Evolutionary conservation across 2,329 filamentous ascomycete species (phyloP).

Genomic region (Paraphoma sp.): DNA sequence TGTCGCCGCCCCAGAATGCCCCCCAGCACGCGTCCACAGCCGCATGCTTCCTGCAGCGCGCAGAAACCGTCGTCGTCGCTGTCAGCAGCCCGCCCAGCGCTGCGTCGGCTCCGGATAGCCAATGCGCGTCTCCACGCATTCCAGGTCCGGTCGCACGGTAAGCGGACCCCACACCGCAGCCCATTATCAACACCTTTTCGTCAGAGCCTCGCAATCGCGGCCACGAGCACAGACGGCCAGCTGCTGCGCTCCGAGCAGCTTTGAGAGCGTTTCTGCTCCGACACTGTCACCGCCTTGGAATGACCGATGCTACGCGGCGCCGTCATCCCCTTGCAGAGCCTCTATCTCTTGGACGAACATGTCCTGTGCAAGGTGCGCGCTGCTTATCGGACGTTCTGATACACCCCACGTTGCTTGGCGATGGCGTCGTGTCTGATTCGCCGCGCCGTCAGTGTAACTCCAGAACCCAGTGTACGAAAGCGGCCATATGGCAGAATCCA

Average conservation of each 20-base stretch:
- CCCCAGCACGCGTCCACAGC: constrained; percentile 14
- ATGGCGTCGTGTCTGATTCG: constrained; percentile 21
- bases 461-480: constrained; percentile 12
- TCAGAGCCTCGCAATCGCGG: constrained; percentile 21
- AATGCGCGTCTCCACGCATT: constrained; percentile 16
- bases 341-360: background rate
- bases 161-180: constrained; percentile 24
- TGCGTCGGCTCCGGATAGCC: constrained; percentile 7
- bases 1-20: constrained; percentile 6
- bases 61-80: background rate
- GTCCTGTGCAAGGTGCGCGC: background rate
- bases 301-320: background rate
- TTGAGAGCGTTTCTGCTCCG: background rate
- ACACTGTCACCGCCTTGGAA: background rate
- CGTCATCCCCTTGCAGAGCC: background rate
- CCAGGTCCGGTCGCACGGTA: constrained; percentile 13
- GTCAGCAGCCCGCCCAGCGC: background rate
- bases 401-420: constrained; percentile 26
- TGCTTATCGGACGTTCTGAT: constrained; percentile 31
- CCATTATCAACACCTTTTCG: constrained; percentile 27
- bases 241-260: background rate
- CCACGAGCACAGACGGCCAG: background rate
- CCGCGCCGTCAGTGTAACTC: constrained; percentile 10
- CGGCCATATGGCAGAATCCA: constrained; percentile 11
- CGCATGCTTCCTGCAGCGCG: constrained; percentile 23